Evolutionary conservation across 2,329 filamentous ascomycete genomes (phyloP).

Genomic region (Ophiostoma triangulosporum): DNA sequence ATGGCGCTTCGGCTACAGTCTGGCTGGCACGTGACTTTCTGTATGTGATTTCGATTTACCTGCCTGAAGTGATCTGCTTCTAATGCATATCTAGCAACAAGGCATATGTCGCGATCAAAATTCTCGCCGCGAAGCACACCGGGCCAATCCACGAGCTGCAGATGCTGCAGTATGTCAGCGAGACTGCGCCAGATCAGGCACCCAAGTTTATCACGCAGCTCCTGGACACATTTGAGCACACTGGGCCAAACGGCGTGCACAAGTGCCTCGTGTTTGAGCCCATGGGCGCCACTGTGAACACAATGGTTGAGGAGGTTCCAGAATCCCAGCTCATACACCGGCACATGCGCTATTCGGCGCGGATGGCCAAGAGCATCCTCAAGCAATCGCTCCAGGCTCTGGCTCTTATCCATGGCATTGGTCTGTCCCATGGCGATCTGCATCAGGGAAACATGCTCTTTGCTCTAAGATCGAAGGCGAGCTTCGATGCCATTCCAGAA

Average conservation of each 20-base stretch:
- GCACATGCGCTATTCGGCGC: background rate
- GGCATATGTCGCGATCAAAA: background rate
- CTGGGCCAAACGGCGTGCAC: slow-evolving; percentile 6
- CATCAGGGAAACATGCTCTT: slow-evolving; percentile 10
- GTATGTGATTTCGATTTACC: background rate
- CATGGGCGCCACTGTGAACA: slow-evolving; percentile 3
- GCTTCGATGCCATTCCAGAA: background rate
- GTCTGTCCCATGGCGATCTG: slow-evolving; percentile 9
- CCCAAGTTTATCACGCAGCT: background rate
- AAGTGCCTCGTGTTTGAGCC: slow-evolving; percentile 7
- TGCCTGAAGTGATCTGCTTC: no score
- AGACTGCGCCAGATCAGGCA: background rate
- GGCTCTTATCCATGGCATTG: slow-evolving; percentile 5
- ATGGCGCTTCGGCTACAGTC: slow-evolving; percentile 18
- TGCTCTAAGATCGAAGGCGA: slow-evolving; percentile 13
- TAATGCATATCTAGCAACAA: no score
- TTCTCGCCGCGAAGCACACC: background rate
- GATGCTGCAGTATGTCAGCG: background rate
- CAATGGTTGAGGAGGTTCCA: slow-evolving; percentile 1
- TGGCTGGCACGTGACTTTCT: slow-evolving; percentile 19
- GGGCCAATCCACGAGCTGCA: background rate
- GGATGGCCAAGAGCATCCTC: slow-evolving; percentile 5
- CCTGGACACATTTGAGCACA: background rate
- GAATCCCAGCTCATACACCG: background rate
- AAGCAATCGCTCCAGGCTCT: background rate